Evolutionary conservation across 495 filamentous ascomycete species (phyloP), one percentile per base, ranked within the genome.

Genomic region (Xylaria cubensis): DNA sequence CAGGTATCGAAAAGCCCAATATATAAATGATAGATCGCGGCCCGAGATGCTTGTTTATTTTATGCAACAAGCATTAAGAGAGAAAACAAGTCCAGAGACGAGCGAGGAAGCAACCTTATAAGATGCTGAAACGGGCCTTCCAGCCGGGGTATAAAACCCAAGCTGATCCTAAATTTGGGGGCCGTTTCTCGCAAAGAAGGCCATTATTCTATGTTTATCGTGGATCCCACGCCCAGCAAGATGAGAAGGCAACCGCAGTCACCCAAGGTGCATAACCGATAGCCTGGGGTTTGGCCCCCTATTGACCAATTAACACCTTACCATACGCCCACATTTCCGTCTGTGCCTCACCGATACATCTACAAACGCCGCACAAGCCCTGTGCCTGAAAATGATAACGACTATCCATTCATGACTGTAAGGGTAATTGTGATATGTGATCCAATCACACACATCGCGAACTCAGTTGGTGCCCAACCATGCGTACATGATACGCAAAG

Each of bases 81-180:
- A 53, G 24, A 10, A 32, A 56, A 53, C 44, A 39, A 53, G 26
- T 19, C 3, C 15, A n/a, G 17, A 13, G 8, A 34, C 17, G 8
- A 53, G 64, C 8, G 46, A 50, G 10, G 15, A 19, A 29, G 17
- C 13, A 66, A 32, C 64, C 44, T 53, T 66, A 51, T 51, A 51
- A 51, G 46, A 39, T 44, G 34, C 21, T 7, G 7, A 6, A 44
- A 24, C 46, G 32, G 1, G 13, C 10, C 26, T 17, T 15, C 53
- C 12, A 32, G 13, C 53, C 15, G 13, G 26, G 15, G n/a, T 64
- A 50, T 36, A 34, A 10, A 7, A 19, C 19, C 24, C 6, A 48
- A 42, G 15, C 12, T 17, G 61, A 63, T 24, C 61, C 61, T 63
- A 63, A 63, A 44, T 39, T 10, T 63, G 61, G 61, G 53, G 53